These are phyloP conservation scores for Macrolepiota dolichaula DNA, from an alignment of 768 basidiomycete genomes.

Conservation along the genomic window DNA sequence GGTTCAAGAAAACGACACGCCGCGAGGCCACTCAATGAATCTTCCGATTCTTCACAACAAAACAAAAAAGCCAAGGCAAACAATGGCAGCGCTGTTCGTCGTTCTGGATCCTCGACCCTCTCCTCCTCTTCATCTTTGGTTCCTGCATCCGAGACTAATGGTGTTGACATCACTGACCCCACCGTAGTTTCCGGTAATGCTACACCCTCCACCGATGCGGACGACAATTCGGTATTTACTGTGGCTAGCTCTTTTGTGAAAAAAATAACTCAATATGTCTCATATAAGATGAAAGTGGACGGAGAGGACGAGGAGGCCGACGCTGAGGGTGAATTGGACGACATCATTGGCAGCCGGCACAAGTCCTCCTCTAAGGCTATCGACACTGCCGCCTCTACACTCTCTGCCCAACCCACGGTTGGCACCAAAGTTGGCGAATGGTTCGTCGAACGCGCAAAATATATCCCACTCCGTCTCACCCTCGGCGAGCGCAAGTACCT, in stretches of 20 bases:
- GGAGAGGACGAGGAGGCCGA: conserved; percentile 22
- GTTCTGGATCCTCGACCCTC: neutral
- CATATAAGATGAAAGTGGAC: conserved; percentile 44
- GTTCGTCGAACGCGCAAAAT: conserved; percentile 81
- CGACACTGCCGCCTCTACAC: conserved; percentile 14
- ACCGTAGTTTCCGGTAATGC: neutral
- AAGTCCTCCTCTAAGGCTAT: conserved; percentile 30
- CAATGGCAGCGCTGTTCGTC: conserved; percentile 13
- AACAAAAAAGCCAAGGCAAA: conserved; percentile 27
- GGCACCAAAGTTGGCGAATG: conserved; percentile 74
- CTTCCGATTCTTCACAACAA: conserved; percentile 11
- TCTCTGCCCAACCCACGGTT: conserved; percentile 55
- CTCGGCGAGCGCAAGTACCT: conserved; percentile 78
- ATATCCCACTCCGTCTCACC: conserved; percentile 76
- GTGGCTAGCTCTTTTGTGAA: conserved; percentile 12
- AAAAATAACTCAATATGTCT: conserved; percentile 13
- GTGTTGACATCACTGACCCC: neutral
- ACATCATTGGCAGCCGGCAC: conserved; percentile 43
- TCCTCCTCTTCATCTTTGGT: neutral
- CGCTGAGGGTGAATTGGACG: conserved; percentile 24
- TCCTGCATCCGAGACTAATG: neutral
- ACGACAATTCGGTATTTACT: conserved; percentile 30
- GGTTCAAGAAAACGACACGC: conserved; percentile 69
- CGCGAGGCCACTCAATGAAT: conserved; percentile 40
- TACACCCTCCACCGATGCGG: conserved; percentile 11